Percentiles rank a stretch among this genome's conserved stretches.
Evolutionary conservation across 495 filamentous ascomycete genomes (phyloP).

Genomic region (Xylaria cubensis): DNA sequence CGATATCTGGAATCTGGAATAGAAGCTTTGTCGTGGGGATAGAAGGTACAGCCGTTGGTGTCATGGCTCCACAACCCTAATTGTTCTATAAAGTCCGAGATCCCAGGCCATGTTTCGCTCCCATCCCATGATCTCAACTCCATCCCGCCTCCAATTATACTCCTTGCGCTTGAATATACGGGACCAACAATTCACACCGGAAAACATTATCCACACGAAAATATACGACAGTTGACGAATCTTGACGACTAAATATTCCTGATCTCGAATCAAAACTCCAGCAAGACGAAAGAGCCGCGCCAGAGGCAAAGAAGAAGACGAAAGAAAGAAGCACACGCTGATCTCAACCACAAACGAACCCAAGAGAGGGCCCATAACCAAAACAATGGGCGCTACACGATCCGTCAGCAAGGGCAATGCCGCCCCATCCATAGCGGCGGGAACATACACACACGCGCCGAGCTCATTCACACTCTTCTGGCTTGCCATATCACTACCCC

Average conservation of each 20-base stretch:
- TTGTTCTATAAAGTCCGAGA: conserved; percentile 8
- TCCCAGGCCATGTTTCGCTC: not conserved
- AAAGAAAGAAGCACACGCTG: not conserved
- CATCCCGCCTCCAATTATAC: not conserved
- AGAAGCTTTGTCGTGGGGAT: not conserved
- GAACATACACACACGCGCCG: conserved; percentile 70
- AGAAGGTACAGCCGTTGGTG: not conserved
- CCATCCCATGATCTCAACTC: not conserved
- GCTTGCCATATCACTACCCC: conserved; percentile 78
- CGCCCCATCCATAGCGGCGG: conserved; percentile 4
- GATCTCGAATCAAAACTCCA: not conserved
- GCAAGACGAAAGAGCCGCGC: not conserved
- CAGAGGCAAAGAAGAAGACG: not conserved
- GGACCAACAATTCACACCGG: not conserved
- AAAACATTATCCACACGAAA: not conserved
- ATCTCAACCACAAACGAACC: not conserved
- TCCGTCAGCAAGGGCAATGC: conserved; percentile 38
- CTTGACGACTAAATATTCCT: not conserved
- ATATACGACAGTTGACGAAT: not conserved
- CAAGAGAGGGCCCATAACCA: not conserved
- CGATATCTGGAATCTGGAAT: not conserved
- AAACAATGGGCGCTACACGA: conserved; percentile 40
- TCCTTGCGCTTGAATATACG: not conserved
- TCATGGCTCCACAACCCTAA: not conserved
- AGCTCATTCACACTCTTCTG: conserved; percentile 70